Evolutionary conservation across 2,329 filamentous ascomycete species (phyloP).

Genomic region (Nothopassalora personata): DNA sequence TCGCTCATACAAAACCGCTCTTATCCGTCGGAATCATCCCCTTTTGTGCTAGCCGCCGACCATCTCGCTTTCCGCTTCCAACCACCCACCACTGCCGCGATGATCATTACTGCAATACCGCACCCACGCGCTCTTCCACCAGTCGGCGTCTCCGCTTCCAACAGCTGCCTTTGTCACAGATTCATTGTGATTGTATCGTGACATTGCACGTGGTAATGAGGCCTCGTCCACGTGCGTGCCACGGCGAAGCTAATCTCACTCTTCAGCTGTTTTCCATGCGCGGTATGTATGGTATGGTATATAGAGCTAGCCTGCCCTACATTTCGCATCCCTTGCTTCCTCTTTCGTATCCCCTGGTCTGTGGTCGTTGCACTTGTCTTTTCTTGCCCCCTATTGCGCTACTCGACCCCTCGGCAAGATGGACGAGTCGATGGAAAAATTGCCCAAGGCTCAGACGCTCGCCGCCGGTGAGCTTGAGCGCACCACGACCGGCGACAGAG

Average conservation of each 20-base stretch:
- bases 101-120: slow-evolving; percentile 5
- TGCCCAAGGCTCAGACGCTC: slow-evolving; percentile 12
- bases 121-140: slow-evolving; percentile 1
- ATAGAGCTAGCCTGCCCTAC: slow-evolving; percentile 7
- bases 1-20: slow-evolving; percentile 3
- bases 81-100: background rate
- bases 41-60: too few species aligned
- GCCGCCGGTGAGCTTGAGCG: slow-evolving; percentile 11
- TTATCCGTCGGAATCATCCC: background rate
- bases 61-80: background rate
- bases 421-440: slow-evolving; percentile 1
- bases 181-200: background rate
- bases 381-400: background rate
- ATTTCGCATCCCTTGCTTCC: background rate
- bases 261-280: slow-evolving; percentile 7
- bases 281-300: background rate
- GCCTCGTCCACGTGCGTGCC: background rate
- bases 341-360: background rate
- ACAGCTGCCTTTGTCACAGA: background rate
- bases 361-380: background rate
- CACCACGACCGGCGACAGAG: slow-evolving; percentile 7
- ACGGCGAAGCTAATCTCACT: slow-evolving; percentile 5
- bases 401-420: slow-evolving; percentile 1
- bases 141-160: background rate
- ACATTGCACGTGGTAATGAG: slow-evolving; percentile 2